Evolutionary conservation across 176 grass and related monocot species (phyloP).

Genomic region (Canna indica): DNA sequence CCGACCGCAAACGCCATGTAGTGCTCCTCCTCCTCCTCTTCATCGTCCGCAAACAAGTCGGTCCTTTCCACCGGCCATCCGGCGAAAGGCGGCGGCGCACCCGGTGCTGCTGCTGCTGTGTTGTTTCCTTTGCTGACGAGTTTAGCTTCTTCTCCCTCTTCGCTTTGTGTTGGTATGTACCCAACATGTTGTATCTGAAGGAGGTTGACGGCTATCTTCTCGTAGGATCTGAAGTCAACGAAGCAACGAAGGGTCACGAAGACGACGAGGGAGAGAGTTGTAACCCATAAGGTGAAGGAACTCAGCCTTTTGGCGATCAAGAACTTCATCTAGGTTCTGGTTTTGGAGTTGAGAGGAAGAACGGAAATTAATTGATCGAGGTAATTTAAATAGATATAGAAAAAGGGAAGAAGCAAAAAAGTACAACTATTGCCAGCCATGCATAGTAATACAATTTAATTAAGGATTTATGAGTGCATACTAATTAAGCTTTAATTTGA

Average conservation of each 20-base stretch:
- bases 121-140: too few species aligned
- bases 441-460: too few species aligned
- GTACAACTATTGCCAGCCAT: too few species aligned
- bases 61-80: not conserved
- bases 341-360: too few species aligned
- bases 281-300: not conserved
- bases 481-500: too few species aligned
- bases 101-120: too few species aligned
- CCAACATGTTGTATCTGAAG: not conserved
- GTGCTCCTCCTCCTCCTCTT: not conserved
- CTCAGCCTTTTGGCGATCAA: not conserved
- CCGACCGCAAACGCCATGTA: constrained; percentile 13
- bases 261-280: not conserved
- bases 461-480: too few species aligned
- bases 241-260: not conserved
- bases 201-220: not conserved
- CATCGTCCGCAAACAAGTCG: not conserved
- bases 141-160: not conserved
- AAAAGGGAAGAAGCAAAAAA: too few species aligned
- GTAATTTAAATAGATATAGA: too few species aligned
- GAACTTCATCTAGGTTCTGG: not conserved
- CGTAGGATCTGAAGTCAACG: not conserved
- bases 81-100: not conserved
- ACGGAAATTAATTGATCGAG: too few species aligned
- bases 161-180: not conserved